Conservation (phyloP, 2,329 filamentous ascomycete genomes). For the Nannizziopsis arthrosporioides region DNA sequence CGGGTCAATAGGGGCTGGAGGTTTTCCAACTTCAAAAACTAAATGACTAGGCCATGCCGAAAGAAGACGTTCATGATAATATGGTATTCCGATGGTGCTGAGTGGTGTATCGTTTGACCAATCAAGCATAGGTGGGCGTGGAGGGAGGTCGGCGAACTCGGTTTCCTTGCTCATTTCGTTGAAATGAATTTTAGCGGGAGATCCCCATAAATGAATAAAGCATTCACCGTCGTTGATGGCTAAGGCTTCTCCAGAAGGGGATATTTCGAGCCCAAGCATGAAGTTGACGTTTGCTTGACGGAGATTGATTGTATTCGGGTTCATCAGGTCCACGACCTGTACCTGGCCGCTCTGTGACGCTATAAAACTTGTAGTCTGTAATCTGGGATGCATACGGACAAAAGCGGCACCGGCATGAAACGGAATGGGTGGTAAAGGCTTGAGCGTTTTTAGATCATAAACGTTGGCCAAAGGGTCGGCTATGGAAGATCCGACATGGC, state of each 20-base stretch:
- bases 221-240: slow-evolving; percentile 69
- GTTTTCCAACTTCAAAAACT: slow-evolving; percentile 73
- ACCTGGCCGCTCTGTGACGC: slow-evolving; percentile 86
- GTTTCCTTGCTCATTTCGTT: slow-evolving; percentile 67
- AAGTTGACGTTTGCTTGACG: slow-evolving; percentile 70
- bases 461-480: slow-evolving; percentile 90
- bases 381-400: slow-evolving; percentile 89
- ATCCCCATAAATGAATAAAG: slow-evolving; percentile 77
- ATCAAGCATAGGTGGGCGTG: slow-evolving; percentile 52
- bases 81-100: slow-evolving; percentile 79
- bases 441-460: slow-evolving; percentile 85
- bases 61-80: slow-evolving; percentile 75
- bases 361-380: slow-evolving; percentile 90
- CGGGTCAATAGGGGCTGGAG: slow-evolving; percentile 62
- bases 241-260: slow-evolving; percentile 75
- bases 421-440: slow-evolving; percentile 77
- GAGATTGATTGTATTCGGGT: slow-evolving; percentile 75
- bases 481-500: slow-evolving; percentile 68
- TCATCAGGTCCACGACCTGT: slow-evolving; percentile 91
- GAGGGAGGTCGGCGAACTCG: slow-evolving; percentile 60
- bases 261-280: slow-evolving; percentile 71
- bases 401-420: slow-evolving; percentile 87
- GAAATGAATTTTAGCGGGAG: slow-evolving; percentile 73
- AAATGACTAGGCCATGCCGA: slow-evolving; percentile 83
- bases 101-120: slow-evolving; percentile 67